phyloP scores from a whole-genome alignment of 2,329 filamentous ascomycete genomes.

The Aspergillus neotritici region DNA sequence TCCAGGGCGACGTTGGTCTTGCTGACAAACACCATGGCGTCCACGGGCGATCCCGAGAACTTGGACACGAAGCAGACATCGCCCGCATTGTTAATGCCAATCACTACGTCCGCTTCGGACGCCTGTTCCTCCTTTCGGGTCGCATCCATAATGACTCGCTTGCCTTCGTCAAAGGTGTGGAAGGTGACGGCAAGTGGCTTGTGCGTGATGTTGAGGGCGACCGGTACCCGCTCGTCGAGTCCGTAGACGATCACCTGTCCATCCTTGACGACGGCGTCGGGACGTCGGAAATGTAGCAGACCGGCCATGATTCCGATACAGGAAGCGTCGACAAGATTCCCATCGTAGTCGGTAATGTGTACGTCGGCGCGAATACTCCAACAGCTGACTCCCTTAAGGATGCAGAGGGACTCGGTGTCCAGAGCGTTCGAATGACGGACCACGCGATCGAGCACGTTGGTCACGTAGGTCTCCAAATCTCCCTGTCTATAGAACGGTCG shows the following conservation, averaged over 20 bases:
- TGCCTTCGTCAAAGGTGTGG: constrained; percentile 61
- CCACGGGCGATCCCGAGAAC: constrained; percentile 74
- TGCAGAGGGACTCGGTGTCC: constrained; percentile 92
- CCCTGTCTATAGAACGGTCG: constrained; percentile 52
- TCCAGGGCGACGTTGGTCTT: constrained; percentile 68
- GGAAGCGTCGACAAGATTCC: constrained; percentile 77
- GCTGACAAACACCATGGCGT: constrained; percentile 70
- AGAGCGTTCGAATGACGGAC: constrained; percentile 86
- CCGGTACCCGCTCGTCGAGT: constrained; percentile 77
- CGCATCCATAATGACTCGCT: constrained; percentile 42
- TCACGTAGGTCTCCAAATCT: constrained; percentile 78
- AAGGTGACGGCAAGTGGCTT: constrained; percentile 89
- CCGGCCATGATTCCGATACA: constrained; percentile 85
- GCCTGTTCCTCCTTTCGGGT: constrained; percentile 47
- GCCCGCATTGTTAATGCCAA: constrained; percentile 83
- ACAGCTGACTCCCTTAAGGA: constrained; percentile 82
- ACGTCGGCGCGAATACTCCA: constrained; percentile 89
- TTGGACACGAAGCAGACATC: constrained; percentile 91
- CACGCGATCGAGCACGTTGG: constrained; percentile 86
- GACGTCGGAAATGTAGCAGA: constrained; percentile 83
- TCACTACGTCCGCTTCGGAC: constrained; percentile 62
- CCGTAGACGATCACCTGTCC: constrained; percentile 81
- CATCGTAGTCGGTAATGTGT: constrained; percentile 86
- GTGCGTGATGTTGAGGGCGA: constrained; percentile 84
- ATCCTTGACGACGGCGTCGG: constrained; percentile 80